These are phyloP conservation scores for Zalerion maritima DNA, from an alignment of 495 filamentous ascomycete species.

Conservation along the genomic window DNA sequence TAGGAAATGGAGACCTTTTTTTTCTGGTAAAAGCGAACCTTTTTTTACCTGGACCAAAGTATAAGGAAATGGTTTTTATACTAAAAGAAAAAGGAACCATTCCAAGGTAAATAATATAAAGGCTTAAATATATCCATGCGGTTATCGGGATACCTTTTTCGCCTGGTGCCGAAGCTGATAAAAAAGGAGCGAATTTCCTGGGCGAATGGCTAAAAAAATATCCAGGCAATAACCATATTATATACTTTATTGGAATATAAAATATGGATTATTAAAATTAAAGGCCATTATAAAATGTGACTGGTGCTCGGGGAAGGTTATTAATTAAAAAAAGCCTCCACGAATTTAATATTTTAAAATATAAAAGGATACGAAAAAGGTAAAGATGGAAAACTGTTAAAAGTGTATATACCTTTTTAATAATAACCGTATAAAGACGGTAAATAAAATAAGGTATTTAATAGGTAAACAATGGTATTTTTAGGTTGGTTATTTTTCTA, in stretches of 20 bases:
- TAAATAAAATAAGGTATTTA: too few relatives aligned
- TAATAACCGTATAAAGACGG: too few relatives aligned
- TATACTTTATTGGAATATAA: constrained; percentile 16
- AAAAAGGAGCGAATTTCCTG: constrained; percentile 11
- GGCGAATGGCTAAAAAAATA: constrained; percentile 13
- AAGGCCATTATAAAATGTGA: constrained; percentile 10
- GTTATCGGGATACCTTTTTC: constrained; percentile 2
- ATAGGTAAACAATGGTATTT: too few relatives aligned
- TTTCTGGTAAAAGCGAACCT: constrained; percentile 3
- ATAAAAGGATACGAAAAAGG: too few relatives aligned
- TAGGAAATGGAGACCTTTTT: too few relatives aligned
- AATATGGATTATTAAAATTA: constrained; percentile 17
- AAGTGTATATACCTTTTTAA: too few relatives aligned
- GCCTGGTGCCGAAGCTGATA: constrained; percentile 10
- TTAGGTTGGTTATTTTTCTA: too few relatives aligned
- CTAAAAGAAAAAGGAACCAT: constrained; percentile 15
- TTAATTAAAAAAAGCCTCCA: constrained; percentile 19
- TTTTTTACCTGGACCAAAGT: constrained; percentile 11
- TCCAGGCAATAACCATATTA: constrained; percentile 16
- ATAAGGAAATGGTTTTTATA: constrained; percentile 15
- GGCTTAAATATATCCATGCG: constrained; percentile 16
- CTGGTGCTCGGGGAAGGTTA: constrained; percentile 6
- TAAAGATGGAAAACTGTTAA: too few relatives aligned
- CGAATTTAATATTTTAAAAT: too few relatives aligned
- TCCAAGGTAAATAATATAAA: constrained; percentile 16